phyloP scores from a whole-genome alignment of 1,284 basidiomycete species.

The Leccinum cinnamomeum region DNA sequence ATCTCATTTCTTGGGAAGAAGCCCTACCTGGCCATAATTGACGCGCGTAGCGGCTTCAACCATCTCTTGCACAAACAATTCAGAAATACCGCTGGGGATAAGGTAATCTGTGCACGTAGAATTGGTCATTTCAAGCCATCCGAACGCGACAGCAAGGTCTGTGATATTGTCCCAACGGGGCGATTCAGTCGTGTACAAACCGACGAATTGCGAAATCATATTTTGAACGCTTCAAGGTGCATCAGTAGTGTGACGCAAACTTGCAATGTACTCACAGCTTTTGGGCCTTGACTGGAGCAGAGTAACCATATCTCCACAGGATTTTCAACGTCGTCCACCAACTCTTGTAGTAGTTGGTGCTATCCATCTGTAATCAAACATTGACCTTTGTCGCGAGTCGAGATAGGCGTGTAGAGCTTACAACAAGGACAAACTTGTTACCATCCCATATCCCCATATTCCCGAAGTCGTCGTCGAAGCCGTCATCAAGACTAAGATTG shows the following conservation, averaged over 20 bases:
- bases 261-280: slow-evolving; percentile 46
- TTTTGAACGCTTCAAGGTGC: slow-evolving; percentile 49
- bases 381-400: slow-evolving; percentile 25
- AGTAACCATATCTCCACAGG: slow-evolving; percentile 80
- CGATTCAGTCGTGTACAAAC: slow-evolving; percentile 59
- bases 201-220: slow-evolving; percentile 55
- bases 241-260: slow-evolving; percentile 7
- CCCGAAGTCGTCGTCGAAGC: slow-evolving; percentile 53
- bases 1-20: neutral
- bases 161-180: slow-evolving; percentile 67
- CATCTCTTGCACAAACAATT: slow-evolving; percentile 72
- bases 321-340: slow-evolving; percentile 78
- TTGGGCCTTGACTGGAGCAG: slow-evolving; percentile 60
- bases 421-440: slow-evolving; percentile 64
- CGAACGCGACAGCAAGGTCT: slow-evolving; percentile 53
- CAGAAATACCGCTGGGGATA: slow-evolving; percentile 51
- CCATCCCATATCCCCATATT: slow-evolving; percentile 86
- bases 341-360: slow-evolving; percentile 41
- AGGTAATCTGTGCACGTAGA: slow-evolving; percentile 65
- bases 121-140: slow-evolving; percentile 52
- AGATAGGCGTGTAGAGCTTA: slow-evolving; percentile 33
- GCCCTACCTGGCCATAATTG: slow-evolving; percentile 83
- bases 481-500: slow-evolving; percentile 58
- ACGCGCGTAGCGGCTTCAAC: slow-evolving; percentile 84
- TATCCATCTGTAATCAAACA: slow-evolving; percentile 44